A percentile compares a stretch with the other conserved stretches of the same genome.
phyloP scores from a whole-genome alignment of 192 early-diverging fungal genomes.

The Mortierella alpina region DNA sequence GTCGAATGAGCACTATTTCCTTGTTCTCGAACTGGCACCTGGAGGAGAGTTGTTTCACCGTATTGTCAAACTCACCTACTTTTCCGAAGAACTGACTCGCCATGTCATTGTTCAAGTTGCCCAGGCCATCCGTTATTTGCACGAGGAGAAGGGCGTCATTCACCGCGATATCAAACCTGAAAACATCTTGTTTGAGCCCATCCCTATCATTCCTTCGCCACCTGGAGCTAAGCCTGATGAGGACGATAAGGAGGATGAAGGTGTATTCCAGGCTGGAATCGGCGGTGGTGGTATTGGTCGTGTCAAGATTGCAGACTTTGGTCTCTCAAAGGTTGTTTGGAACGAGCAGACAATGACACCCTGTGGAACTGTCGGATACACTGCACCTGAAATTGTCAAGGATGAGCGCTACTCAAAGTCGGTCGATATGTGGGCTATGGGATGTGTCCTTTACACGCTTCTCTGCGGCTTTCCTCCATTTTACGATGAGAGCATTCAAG shows the following conservation, averaged over 20 bases:
- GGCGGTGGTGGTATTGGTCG: constrained; percentile 87
- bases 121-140: constrained; percentile 84
- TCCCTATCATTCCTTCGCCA: constrained; percentile 67
- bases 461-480: constrained; percentile 87
- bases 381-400: constrained; percentile 91
- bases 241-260: constrained; percentile 79
- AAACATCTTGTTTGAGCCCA: constrained; percentile 85
- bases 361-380: constrained; percentile 93
- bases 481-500: constrained; percentile 82
- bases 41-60: constrained; percentile 94
- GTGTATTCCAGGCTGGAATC: constrained; percentile 74
- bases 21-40: constrained; percentile 84
- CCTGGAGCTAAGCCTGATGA: constrained; percentile 62
- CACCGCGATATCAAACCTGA: constrained; percentile 96
- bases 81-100: constrained; percentile 80
- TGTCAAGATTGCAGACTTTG: constrained; percentile 92
- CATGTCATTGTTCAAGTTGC: constrained; percentile 91
- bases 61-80: constrained; percentile 83
- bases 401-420: constrained; percentile 83
- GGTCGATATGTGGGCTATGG: constrained; percentile 90
- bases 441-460: constrained; percentile 87
- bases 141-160: constrained; percentile 83
- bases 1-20: constrained; percentile 78
- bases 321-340: constrained; percentile 88
- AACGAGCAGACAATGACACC: constrained; percentile 88